Evolutionary conservation across 129 eudicot genomes (phyloP), one percentile per base, ranked within the genome.

Genomic region (Artemisia argyi): DNA sequence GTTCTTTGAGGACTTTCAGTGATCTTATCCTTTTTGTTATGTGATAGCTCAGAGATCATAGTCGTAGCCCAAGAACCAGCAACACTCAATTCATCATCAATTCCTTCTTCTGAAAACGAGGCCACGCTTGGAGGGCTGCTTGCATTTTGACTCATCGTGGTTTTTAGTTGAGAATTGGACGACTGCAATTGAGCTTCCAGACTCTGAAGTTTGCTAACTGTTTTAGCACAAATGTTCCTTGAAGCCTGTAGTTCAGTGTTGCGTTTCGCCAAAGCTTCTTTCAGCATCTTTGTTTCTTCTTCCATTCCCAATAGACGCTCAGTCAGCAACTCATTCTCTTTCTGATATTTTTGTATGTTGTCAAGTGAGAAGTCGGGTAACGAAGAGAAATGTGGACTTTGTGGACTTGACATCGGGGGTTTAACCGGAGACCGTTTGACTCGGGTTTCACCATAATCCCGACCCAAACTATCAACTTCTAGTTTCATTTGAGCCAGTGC

Each of bases 401-500:
- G 92, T 61, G 95, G 78, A 70, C 79, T 75, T 24, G 90, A 39
- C 7, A 39, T 39, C 10, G 46, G 80, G 58, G 98, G 89, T 76
- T 81, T 94, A 30, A 73, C 84, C 0, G 96, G 92, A 71, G 97
- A 94, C 84, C 89, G 71, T 83, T 84, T 85, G 32, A 79, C 26
- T 24, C 96, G 84, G 28, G 89, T 65, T 16, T 90, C 97, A 66
- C 98, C 91, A 69, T 90, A 85, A 55, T 94, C 97, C n/a, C 93
- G 75, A 39, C 99, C 99, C 74, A 90, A 61, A 79, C 72, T 94
- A 24, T 90, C 97, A 61, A 95, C 97, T 78, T 95, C 99, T 0
- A 90, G 81, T 79, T 88, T 95, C 99, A 95, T 95, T 68, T 95
- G 99, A 14, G 99, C 99, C 57, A 95, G 53, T 16, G 99, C 99